Evolutionary conservation across 2,329 filamentous ascomycete genomes (phyloP).

Genomic region (Ophiostoma montium): DNA sequence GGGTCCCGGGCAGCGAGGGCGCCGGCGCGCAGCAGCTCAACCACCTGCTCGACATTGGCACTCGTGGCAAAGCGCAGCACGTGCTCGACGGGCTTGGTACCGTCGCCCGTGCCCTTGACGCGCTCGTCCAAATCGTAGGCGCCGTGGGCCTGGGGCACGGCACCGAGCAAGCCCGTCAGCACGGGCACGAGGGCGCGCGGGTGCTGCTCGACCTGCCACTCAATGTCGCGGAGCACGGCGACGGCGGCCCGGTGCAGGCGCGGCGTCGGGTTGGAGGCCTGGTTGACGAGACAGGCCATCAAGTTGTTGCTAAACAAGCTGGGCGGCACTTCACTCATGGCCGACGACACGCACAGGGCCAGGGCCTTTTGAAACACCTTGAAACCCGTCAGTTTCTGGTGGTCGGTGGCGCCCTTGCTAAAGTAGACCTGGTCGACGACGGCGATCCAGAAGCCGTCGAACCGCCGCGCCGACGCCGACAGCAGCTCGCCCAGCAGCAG

Average conservation of each 20-base stretch:
- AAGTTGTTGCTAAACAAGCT: conserved; percentile 72
- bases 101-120: conserved; percentile 39
- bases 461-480: conserved; percentile 1
- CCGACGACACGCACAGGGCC: conserved; percentile 27
- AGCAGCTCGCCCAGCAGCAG: conserved; percentile 43
- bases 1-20: conserved; percentile 16
- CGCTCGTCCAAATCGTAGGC: conserved; percentile 71
- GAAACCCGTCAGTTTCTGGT: conserved; percentile 86
- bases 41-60: conserved; percentile 38
- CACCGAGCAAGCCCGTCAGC: conserved; percentile 51
- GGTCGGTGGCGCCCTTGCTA: conserved; percentile 64
- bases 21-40: conserved; percentile 31
- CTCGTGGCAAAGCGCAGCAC: conserved; percentile 48
- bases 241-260: conserved; percentile 68
- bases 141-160: conserved; percentile 36
- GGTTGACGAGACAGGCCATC: conserved; percentile 68
- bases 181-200: conserved; percentile 46
- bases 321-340: conserved; percentile 25
- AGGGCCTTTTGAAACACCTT: conserved; percentile 71
- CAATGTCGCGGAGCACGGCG: conserved; percentile 59
- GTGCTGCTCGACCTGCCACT: conserved; percentile 47
- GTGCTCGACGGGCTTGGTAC: conserved; percentile 66
- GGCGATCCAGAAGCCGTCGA: conserved; percentile 13
- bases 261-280: conserved; percentile 61
- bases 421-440: conserved; percentile 82